phyloP scores from a whole-genome alignment of 257 asterid species.

The Paraleonurus japonicus region DNA sequence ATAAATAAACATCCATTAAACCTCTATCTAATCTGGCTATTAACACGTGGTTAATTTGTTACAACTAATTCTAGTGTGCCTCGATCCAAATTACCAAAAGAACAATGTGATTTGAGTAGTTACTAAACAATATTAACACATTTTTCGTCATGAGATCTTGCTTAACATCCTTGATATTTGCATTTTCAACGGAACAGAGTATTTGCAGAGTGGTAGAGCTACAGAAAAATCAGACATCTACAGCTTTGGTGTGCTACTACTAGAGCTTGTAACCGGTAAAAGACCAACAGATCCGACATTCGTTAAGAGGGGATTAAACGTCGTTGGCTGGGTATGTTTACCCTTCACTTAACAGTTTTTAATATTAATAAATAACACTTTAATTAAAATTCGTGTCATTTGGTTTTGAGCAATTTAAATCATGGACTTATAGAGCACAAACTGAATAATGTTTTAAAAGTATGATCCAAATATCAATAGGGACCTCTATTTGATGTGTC shows the following conservation, averaged over 20 bases:
- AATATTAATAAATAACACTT: no score
- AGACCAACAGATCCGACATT: slow-evolving; percentile 91
- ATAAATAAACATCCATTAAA: no score
- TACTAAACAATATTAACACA: neutral
- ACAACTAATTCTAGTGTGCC: no score
- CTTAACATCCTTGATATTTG: neutral
- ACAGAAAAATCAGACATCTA: slow-evolving; percentile 88
- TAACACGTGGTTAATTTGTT: no score
- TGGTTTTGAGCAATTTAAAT: no score
- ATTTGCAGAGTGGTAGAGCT: slow-evolving; percentile 94
- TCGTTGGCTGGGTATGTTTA: slow-evolving; percentile 98
- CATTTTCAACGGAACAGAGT: slow-evolving; percentile 44
- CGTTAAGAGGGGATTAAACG: slow-evolving; percentile 72
- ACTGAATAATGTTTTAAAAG: no score
- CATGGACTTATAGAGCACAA: no score
- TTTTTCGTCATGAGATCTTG: neutral
- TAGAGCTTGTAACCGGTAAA: slow-evolving; percentile 91
- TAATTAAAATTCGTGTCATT: no score
- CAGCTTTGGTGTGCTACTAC: slow-evolving; percentile 89
- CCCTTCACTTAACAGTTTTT: no score
- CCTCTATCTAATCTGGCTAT: no score
- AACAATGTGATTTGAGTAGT: neutral
- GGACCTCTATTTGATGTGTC: no score
- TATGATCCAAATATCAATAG: no score
- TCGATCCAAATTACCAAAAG: neutral